Evolutionary conservation across 148 eudicot species (phyloP).

Genomic region (Rheum nobile): DNA sequence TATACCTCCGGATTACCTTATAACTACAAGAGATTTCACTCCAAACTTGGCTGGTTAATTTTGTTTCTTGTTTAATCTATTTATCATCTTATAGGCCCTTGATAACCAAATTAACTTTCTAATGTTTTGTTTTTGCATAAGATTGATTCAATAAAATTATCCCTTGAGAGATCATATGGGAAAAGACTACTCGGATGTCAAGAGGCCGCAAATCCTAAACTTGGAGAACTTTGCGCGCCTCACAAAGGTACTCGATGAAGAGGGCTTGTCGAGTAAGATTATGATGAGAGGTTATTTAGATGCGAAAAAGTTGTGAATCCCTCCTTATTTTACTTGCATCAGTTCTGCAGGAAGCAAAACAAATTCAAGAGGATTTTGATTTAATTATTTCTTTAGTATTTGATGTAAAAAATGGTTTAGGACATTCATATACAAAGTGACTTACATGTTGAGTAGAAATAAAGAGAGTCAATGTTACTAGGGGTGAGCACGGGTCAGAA

Average conservation of each 20-base stretch:
- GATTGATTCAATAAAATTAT: conserved; percentile 36
- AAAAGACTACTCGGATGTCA: conserved; percentile 37
- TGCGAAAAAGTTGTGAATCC: conserved; percentile 38
- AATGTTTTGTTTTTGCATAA: conserved; percentile 4
- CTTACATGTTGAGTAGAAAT: too few species aligned
- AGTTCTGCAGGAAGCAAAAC: background rate
- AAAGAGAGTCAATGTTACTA: too few species aligned
- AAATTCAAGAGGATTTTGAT: too few species aligned
- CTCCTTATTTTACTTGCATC: background rate
- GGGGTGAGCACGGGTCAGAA: too few species aligned
- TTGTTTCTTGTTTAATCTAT: background rate
- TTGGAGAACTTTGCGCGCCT: conserved; percentile 37
- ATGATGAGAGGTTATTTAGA: conserved; percentile 57
- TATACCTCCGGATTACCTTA: conserved; percentile 44
- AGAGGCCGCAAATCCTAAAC: conserved; percentile 40
- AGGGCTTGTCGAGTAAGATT: conserved; percentile 31
- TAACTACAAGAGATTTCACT: conserved; percentile 50
- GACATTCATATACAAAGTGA: too few species aligned
- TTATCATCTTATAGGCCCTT: too few species aligned
- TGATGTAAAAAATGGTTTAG: too few species aligned
- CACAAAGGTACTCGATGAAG: conserved; percentile 33
- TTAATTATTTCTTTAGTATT: too few species aligned
- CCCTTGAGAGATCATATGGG: conserved; percentile 39
- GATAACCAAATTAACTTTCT: background rate
- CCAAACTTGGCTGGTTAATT: conserved; percentile 37